Evolutionary conservation across 306 rosid genomes (phyloP).

Genomic region (Quercus ilex): DNA sequence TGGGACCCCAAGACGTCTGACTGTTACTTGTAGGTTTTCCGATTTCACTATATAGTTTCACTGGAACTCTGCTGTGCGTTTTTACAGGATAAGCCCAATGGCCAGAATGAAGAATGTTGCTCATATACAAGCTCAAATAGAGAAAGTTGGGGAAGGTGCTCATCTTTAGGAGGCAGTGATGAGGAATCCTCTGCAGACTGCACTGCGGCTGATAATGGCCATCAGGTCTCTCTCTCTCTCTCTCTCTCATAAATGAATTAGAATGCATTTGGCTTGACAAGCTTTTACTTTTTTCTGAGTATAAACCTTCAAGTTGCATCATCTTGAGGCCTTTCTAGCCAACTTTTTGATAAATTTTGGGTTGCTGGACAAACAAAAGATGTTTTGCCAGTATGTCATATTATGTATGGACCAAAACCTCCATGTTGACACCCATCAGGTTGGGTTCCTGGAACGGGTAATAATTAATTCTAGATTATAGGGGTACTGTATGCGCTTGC

Average conservation of each 20-base stretch:
- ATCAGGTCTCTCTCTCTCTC: constrained; percentile 45
- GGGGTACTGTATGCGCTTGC: not conserved
- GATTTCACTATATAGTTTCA: constrained; percentile 9
- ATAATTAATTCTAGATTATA: not conserved
- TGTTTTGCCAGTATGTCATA: not conserved
- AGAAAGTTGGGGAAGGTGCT: constrained; percentile 95
- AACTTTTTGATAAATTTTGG: not conserved
- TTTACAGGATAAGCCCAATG: constrained; percentile 63
- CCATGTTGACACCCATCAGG: not conserved
- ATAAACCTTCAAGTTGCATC: not conserved
- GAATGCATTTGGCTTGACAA: not conserved
- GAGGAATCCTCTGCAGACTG: constrained; percentile 67
- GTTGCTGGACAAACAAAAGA: not conserved
- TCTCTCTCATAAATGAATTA: not conserved
- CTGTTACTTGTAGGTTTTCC: not conserved
- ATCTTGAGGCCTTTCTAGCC: not conserved
- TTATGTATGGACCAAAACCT: not conserved
- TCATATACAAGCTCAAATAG: constrained; percentile 77
- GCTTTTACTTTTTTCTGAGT: not conserved
- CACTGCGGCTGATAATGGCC: constrained; percentile 38
- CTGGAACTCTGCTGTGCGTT: constrained; percentile 25
- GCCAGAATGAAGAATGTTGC: constrained; percentile 68
- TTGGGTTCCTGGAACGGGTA: not conserved
- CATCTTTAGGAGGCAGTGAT: constrained; percentile 75
- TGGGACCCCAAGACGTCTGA: not conserved